Evolutionary conservation across 768 basidiomycete species (phyloP), one percentile per base, ranked within the genome.

Genomic region (Mycena sanguinolenta): DNA sequence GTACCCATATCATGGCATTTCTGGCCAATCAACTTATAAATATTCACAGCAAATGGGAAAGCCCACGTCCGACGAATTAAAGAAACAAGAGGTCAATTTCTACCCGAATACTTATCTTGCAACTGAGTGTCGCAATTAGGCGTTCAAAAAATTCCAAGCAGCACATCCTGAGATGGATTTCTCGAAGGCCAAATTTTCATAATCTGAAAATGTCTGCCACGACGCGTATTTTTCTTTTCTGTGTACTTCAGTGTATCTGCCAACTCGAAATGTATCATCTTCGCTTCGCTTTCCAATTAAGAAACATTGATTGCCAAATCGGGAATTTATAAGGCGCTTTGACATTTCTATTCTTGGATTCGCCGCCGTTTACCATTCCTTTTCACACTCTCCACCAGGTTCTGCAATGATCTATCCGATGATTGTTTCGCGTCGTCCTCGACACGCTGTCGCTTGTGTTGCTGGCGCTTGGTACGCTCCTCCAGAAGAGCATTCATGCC

Each of bases 141-240:
- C 94, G 53, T 82, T 99, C 66, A 89, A 91, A 82, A 96, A 93
- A 80, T 98, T 98, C 83, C 94, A 96, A 82, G 90, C 84, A 1
- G 88, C 89, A 44, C 96, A 98, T 79, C 97, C 97, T 0, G 97
- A 98, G 79, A 86, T 98, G 76, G 97, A 98, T 80, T 97, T 98
- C 79, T 94, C 93, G 30, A 92, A 96, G 16, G 96, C 94, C 13
- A 95, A 95, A 79, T 93, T 96, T 64, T 92, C 92, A 70, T 95
- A 84, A 65, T 63, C 39, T 25, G 49, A 30, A 9, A 34, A 32
- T 21, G 21, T 21, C 21, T 6, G n/a, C 10, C 30, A 14, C 39
- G 39, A 39, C 39, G 39, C 39, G 16, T 14, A 14, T 12, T 21
- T 14, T n/a, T 34, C 3, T 21, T 23, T n/a, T 49, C 28, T 12